Conservation (phyloP, 2,329 filamentous ascomycete species). For the Penicillium sp. region DNA sequence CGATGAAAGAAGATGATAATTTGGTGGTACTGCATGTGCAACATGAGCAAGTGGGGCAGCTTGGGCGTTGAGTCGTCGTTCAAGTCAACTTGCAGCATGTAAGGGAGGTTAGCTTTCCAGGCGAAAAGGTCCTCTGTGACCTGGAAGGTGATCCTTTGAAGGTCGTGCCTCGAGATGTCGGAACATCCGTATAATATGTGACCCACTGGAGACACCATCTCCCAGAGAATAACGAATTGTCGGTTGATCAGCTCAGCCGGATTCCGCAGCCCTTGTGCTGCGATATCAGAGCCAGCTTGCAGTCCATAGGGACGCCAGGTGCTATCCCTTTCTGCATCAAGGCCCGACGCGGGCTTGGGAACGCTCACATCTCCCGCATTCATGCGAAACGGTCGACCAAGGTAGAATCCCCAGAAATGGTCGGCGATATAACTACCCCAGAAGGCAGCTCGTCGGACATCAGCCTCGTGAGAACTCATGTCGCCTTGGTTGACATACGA, state of each 20-base stretch:
- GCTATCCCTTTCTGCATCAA: conserved; percentile 21
- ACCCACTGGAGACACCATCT: conserved; percentile 40
- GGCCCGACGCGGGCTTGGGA: conserved; percentile 30
- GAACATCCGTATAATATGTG: conserved; percentile 40
- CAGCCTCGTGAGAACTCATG: conserved; percentile 36
- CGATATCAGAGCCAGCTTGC: conserved; percentile 10
- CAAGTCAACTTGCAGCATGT: conserved; percentile 32
- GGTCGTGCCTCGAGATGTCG: conserved; percentile 33
- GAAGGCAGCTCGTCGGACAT: conserved; percentile 37
- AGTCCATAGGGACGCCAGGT: conserved; percentile 31
- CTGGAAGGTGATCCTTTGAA: conserved; percentile 31
- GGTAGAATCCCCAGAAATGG: conserved; percentile 40
- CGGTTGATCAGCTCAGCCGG: conserved; percentile 32
- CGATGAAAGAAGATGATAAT: conserved; percentile 42
- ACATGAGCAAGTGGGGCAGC: conserved; percentile 38
- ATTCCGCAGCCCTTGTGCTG: conserved; percentile 22
- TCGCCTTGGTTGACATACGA: conserved; percentile 37
- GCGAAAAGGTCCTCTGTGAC: conserved; percentile 35
- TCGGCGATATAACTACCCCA: conserved; percentile 42
- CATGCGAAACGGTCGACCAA: conserved; percentile 40
- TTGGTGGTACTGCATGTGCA: conserved; percentile 43
- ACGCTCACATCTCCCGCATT: conserved; percentile 39
- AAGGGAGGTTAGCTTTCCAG: conserved; percentile 39
- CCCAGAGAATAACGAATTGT: conserved; percentile 39
- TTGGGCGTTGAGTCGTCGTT: conserved; percentile 28